Evolutionary conservation across 768 basidiomycete genomes (phyloP), one percentile per base, ranked within the genome.

Genomic region (Lentinula sp.): DNA sequence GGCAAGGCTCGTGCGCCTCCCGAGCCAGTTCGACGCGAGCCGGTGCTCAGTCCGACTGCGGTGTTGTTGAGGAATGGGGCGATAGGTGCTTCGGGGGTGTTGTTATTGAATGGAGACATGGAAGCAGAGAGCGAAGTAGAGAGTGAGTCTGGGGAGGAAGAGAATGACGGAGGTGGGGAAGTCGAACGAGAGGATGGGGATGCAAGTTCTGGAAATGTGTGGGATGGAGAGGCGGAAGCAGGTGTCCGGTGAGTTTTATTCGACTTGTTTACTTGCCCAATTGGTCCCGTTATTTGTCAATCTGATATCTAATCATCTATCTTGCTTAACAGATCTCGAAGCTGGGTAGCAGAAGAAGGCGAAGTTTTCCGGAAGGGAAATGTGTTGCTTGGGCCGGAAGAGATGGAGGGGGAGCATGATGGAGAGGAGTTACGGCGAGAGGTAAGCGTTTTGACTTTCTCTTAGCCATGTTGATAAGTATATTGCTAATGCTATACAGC

Each of bases 281-380:
- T 21, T 21, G 21, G 21, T 21, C 21, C 21, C 23, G 23, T 23
- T 23, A 23, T 23, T 23, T 23, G 2, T 23, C 3, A 23, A 23
- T 23, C 34, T 35, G 18, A 35, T 7, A 37, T 8, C 7, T 57
- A n/a, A 1, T 39, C 59, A 43, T 39, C 23, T n/a, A 8, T 16
- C 48, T 43, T 63, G 10, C 57, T n/a, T 48, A 6, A 5, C 57
- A 89, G 91, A 52, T 90, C 89, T 28, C 79, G 85, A 64, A 85
- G 80, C 56, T 92, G 91, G 88, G 89, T 95, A 0, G 91, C 86
- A 59, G 97, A 98, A 70, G 97, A 99, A 70, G 94, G 94, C 0
- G 96, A 98, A 73, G 89, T 98, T 43, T 98, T 98, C 77, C 80
- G 95, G 45, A 95, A 96, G 69, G 94, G 95, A 0, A 85, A 82